Evolutionary conservation across 148 eudicot species (phyloP).

Genomic region (Rhododendron simsii): DNA sequence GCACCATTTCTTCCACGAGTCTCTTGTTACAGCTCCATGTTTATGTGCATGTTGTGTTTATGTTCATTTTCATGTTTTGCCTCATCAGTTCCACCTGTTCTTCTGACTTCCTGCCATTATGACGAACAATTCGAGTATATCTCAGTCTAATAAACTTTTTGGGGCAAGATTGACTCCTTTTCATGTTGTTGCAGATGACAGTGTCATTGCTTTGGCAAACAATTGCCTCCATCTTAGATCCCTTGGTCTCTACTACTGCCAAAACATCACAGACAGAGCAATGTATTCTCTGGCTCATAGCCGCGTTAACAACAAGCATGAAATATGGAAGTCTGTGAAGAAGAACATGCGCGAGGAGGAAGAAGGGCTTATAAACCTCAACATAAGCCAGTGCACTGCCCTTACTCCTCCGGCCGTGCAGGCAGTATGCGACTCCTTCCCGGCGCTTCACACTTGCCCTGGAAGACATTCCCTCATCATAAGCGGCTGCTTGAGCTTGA

Average conservation of each 20-base stretch:
- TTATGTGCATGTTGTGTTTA: background rate
- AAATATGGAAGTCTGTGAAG: conserved; percentile 51
- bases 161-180: background rate
- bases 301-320: conserved; percentile 54
- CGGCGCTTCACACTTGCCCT: conserved; percentile 86
- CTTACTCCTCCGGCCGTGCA: conserved; percentile 95
- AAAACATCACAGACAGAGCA: conserved; percentile 86
- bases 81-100: background rate
- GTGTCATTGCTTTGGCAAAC: conserved; percentile 85
- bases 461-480: conserved; percentile 89
- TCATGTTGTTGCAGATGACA: conserved; percentile 57
- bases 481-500: conserved; percentile 83
- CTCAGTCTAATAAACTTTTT: background rate
- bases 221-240: conserved; percentile 71
- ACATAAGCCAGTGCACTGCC: conserved; percentile 98
- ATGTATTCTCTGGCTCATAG: conserved; percentile 91
- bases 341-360: conserved; percentile 49
- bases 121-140: background rate
- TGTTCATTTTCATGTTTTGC: background rate
- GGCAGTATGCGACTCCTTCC: conserved; percentile 80
- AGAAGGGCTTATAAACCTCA: conserved; percentile 79
- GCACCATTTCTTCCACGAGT: background rate
- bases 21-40: background rate
- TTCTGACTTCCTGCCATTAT: background rate
- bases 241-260: conserved; percentile 87